These are phyloP conservation scores for Trypanosoma avium DNA, from an alignment of 208 protist species.

Conservation along the genomic window DNA sequence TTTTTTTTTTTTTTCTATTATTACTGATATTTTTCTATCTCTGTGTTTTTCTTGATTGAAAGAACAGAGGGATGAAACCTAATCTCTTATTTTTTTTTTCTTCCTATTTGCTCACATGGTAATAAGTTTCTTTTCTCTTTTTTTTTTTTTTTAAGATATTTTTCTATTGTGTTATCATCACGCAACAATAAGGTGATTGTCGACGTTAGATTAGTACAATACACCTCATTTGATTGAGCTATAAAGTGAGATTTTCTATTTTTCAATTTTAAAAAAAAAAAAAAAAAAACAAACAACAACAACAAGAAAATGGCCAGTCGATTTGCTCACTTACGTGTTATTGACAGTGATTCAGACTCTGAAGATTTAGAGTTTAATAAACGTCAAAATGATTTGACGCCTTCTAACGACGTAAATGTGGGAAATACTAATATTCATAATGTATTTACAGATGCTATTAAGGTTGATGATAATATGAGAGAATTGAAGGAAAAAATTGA, in stretches of 20 bases:
- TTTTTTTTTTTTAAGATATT: slow-evolving; percentile 1
- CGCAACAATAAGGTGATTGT: no score
- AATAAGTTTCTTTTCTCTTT: slow-evolving; percentile 13
- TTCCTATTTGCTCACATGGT: no score
- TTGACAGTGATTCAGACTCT: slow-evolving; percentile 64
- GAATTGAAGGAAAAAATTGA: no score
- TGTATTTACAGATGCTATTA: no score
- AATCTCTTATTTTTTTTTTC: no score
- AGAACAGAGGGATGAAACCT: no score
- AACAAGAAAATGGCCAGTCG: slow-evolving; percentile 10
- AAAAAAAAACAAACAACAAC: slow-evolving; percentile 5
- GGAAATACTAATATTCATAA: not conserved
- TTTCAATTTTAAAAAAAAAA: slow-evolving; percentile 9
- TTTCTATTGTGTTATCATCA: not conserved
- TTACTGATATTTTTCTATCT: slow-evolving; percentile 21
- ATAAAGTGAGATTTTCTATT: slow-evolving; percentile 11
- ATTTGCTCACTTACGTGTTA: slow-evolving; percentile 53
- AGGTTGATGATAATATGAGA: no score
- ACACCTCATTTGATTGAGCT: no score
- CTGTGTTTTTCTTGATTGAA: no score
- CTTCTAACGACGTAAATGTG: not conserved
- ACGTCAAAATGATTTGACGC: not conserved
- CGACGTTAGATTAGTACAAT: no score
- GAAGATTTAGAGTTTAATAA: slow-evolving; percentile 23
- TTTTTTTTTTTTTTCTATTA: slow-evolving; percentile 11